Evolutionary conservation across 805 yeast genomes (phyloP).

Genomic region (Zygosaccharomyces lentus): DNA sequence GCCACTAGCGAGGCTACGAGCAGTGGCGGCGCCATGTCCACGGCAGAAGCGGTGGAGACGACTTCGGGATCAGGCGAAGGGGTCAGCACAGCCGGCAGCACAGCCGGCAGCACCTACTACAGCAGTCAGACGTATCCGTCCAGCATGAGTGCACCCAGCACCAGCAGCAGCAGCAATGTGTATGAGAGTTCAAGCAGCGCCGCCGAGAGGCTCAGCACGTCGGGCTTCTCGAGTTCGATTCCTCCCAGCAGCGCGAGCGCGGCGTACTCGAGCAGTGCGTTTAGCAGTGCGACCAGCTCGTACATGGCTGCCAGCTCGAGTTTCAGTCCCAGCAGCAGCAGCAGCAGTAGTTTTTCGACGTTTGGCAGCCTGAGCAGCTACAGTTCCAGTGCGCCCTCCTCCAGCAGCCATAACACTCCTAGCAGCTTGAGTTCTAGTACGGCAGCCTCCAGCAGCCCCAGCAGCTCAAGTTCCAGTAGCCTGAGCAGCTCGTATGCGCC

Average conservation of each 20-base stretch:
- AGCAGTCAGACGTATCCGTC: conserved; percentile 1
- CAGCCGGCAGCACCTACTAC: conserved; percentile 2
- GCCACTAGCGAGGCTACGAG: background rate
- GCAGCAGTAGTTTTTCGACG: background rate
- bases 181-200: background rate
- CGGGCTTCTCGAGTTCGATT: too few species aligned
- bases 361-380: background rate
- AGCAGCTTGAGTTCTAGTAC: background rate
- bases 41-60: background rate
- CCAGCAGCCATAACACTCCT: background rate
- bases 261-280: background rate
- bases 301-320: background rate
- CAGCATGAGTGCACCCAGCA: conserved; percentile 8
- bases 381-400: background rate
- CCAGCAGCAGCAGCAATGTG: background rate
- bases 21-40: background rate
- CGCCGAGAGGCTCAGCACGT: too few species aligned
- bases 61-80: background rate
- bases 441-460: background rate
- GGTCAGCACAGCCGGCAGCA: background rate
- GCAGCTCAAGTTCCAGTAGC: conserved; percentile 1
- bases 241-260: background rate
- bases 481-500: conserved; percentile 3
- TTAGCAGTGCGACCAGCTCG: conserved; percentile 5
- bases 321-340: background rate